Evolutionary conservation across 257 asterid genomes (phyloP), one percentile per base, ranked within the genome.

Genomic region (Solanum etuberosum): DNA sequence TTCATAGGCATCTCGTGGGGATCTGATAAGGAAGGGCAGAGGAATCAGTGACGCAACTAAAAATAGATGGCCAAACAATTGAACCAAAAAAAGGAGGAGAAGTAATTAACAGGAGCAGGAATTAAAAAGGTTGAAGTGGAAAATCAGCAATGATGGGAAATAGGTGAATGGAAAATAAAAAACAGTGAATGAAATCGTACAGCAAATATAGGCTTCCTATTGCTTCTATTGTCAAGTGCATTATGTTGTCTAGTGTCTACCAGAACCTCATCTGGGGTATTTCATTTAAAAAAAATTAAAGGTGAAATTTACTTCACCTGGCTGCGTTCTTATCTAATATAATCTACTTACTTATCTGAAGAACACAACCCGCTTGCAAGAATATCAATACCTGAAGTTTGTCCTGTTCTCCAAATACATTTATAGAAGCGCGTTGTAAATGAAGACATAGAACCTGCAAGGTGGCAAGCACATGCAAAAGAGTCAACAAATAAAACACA

Each of bases 391-490:
- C 98, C 98, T 83, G 90, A 92, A 95, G 94, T 90, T 97, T 97
- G 86, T 90, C 88, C 38, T 91, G 89, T 85, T 95, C 95, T 87
- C 98, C 99, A 73, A 93, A 88, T 87, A 92, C 46, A 89, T 95
- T 93, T 67, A 93, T 91, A 25, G 98, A 97, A 87, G 97, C 99
- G 31, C 98, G 98, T 89, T 95, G 99, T 61, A 97, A 91, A 91
- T 97, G 97, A 89, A 97, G 89, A 91, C 98, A 97, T 7, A 97
- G 90, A 92, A 96, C 94, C 99, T 94, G 98, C 94, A 83, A 70
- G 9, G 67, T 18, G 68, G 29, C 42, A 27, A 81, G 85, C 67
- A 81, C 43, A 81, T 46, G 85, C 68, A 18, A 80, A 48, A 14
- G 54, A 70, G 38, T 9, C 21, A 29, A 87, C 31, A 67, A 78